These are phyloP conservation scores for Pilatotrama ljubarskyi DNA, from an alignment of 768 basidiomycete genomes.

Conservation along the genomic window DNA sequence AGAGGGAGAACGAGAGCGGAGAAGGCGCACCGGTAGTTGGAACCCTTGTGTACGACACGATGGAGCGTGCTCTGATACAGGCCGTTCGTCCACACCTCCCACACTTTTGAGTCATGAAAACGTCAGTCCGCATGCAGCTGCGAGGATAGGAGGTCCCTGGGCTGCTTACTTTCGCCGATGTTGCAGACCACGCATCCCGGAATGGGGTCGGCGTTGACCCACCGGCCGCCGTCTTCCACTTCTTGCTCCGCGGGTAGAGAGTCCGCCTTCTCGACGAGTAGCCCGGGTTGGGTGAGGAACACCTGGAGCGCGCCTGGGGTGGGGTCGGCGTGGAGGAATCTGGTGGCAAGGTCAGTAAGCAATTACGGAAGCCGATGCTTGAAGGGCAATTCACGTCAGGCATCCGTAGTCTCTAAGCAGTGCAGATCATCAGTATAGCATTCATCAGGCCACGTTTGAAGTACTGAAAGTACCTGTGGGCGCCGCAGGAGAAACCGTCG, in stretches of 20 bases:
- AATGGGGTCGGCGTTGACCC: conserved; percentile 86
- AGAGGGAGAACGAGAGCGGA: no score
- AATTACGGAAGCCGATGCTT: background rate
- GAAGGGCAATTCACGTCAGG: conserved; percentile 56
- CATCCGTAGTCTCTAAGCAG: conserved; percentile 81
- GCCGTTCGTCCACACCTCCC: conserved; percentile 90
- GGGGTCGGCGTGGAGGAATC: conserved; percentile 84
- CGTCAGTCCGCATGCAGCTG: background rate
- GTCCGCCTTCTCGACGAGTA: conserved; percentile 23
- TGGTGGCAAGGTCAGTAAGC: conserved; percentile 30
- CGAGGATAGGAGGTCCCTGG: no score
- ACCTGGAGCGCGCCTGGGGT: conserved; percentile 84
- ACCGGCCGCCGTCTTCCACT: conserved; percentile 57
- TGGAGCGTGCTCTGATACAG: conserved; percentile 89
- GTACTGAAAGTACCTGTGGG: conserved; percentile 64
- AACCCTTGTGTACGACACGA: conserved; percentile 75
- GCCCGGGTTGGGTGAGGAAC: conserved; percentile 52
- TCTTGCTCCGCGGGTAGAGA: conserved; percentile 46
- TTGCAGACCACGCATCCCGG: conserved; percentile 87
- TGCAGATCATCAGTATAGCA: background rate
- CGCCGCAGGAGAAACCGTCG: conserved; percentile 87
- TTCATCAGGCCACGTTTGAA: background rate
- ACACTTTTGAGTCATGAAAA: conserved; percentile 53
- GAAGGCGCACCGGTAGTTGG: conserved; percentile 63
- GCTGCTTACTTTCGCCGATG: conserved; percentile 86